Evolutionary conservation across 2,329 filamentous ascomycete genomes (phyloP).

Genomic region (Exophiala phaeomuriformis): DNA sequence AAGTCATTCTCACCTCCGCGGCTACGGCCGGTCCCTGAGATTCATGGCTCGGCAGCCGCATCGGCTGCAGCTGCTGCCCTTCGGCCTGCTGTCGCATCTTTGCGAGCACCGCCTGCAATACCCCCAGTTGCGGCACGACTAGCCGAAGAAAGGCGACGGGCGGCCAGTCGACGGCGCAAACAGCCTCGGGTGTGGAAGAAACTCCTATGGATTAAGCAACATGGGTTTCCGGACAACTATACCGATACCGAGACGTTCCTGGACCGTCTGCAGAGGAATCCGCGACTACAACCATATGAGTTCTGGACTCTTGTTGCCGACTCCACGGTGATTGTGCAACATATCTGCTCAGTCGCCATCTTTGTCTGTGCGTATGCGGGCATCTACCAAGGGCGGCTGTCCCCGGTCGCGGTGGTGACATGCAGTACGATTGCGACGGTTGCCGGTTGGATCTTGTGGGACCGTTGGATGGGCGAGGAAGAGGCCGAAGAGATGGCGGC

Average conservation of each 20-base stretch:
- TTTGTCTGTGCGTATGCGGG: constrained; percentile 91
- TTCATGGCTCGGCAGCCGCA: constrained; percentile 39
- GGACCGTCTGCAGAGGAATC: constrained; percentile 90
- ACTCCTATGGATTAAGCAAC: constrained; percentile 91
- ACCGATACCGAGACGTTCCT: constrained; percentile 96
- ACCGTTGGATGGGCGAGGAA: constrained; percentile 75
- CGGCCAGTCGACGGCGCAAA: constrained; percentile 58
- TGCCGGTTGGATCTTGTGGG: constrained; percentile 84
- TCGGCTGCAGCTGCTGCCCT: constrained; percentile 36
- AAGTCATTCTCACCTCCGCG: constrained; percentile 56
- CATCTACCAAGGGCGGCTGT: constrained; percentile 81
- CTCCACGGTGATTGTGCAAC: constrained; percentile 92
- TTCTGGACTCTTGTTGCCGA: constrained; percentile 97
- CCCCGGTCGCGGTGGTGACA: constrained; percentile 78
- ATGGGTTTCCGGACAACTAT: constrained; percentile 89
- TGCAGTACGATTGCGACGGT: constrained; percentile 78
- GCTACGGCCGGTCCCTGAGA: constrained; percentile 34
- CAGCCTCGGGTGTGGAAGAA: constrained; percentile 83
- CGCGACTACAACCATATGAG: constrained; percentile 86
- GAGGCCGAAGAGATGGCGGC: constrained; percentile 38
- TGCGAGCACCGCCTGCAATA: constrained; percentile 37
- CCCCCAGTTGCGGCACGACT: constrained; percentile 32
- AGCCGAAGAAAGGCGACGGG: constrained; percentile 46
- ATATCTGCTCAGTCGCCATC: constrained; percentile 88
- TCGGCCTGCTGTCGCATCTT: constrained; percentile 34